phyloP scores from a whole-genome alignment of 352 stramenopile species.

The Globisporangium acanthophoron region DNA sequence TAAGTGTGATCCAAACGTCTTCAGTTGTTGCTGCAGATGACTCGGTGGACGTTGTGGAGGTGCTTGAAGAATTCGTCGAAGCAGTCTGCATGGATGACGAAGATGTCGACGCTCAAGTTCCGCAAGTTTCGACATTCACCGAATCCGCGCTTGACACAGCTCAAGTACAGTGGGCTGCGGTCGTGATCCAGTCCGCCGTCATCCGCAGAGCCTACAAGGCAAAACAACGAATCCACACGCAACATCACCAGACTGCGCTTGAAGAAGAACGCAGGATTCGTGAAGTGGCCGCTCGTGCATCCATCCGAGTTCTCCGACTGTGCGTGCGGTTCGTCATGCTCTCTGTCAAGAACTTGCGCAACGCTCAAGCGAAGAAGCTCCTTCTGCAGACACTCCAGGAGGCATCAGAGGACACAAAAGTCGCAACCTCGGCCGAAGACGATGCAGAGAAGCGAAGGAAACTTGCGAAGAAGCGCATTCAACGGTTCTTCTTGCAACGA shows the following conservation, averaged over 20 bases:
- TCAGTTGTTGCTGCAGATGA: background rate
- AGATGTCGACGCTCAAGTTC: constrained; percentile 20
- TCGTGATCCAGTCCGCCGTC: constrained; percentile 31
- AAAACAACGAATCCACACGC: background rate
- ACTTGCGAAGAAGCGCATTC: constrained; percentile 29
- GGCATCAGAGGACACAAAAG: constrained; percentile 27
- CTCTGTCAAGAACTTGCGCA: constrained; percentile 24
- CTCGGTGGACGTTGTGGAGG: background rate
- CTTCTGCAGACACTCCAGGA: constrained; percentile 33
- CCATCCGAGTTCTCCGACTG: constrained; percentile 18
- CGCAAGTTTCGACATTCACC: background rate
- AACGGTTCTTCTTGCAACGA: constrained; percentile 42
- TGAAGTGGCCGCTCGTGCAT: background rate
- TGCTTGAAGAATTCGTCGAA: constrained; percentile 23
- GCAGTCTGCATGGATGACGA: constrained; percentile 22
- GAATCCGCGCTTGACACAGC: background rate
- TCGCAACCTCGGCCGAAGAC: constrained; percentile 1
- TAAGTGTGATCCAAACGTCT: background rate
- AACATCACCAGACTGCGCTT: background rate
- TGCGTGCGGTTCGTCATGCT: constrained; percentile 30
- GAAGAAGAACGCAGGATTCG: background rate
- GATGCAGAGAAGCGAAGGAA: background rate
- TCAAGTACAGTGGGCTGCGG: constrained; percentile 21
- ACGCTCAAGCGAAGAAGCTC: constrained; percentile 30
- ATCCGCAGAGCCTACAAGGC: constrained; percentile 12